A percentile compares a stretch with the other conserved stretches of the same genome.
These are phyloP conservation scores for Ceratobasidium theobromae DNA, from an alignment of 1,284 basidiomycete species.

Conservation along the genomic window DNA sequence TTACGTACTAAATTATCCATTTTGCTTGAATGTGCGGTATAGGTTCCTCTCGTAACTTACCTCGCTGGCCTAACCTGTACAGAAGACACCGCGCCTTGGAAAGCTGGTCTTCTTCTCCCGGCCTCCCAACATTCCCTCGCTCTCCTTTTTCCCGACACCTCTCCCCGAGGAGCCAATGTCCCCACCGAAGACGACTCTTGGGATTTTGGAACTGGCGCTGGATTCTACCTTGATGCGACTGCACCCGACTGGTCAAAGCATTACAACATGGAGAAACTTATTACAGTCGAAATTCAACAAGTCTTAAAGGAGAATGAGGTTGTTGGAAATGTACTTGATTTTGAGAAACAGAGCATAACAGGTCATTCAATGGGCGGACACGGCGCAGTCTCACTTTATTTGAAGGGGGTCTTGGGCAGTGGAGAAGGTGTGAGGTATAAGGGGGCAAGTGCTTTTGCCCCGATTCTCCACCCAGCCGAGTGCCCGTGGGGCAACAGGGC, in stretches of 20 bases:
- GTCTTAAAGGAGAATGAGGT: slow-evolving; percentile 58
- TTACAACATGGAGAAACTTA: slow-evolving; percentile 89
- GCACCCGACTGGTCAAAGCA: slow-evolving; percentile 74
- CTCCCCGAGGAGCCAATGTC: slow-evolving; percentile 88
- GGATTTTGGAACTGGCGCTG: slow-evolving; percentile 93
- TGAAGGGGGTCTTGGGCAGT: slow-evolving; percentile 47
- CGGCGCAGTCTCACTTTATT: slow-evolving; percentile 90
- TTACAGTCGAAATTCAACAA: slow-evolving; percentile 79
- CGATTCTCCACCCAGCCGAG: slow-evolving; percentile 80
- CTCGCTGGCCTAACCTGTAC: slow-evolving; percentile 94
- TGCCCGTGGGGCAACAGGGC: slow-evolving; percentile 94
- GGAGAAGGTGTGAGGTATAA: slow-evolving; percentile 64
- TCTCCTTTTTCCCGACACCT: slow-evolving; percentile 94
- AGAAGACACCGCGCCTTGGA: slow-evolving; percentile 95
- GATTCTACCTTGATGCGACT: slow-evolving; percentile 92
- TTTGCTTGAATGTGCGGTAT: slow-evolving; percentile 40
- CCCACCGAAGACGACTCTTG: slow-evolving; percentile 81
- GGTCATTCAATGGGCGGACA: slow-evolving; percentile 96
- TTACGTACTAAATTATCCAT: slow-evolving; percentile 24
- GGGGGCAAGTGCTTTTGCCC: slow-evolving; percentile 92
- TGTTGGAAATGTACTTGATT: slow-evolving; percentile 41
- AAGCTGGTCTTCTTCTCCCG: slow-evolving; percentile 79
- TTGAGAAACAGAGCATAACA: slow-evolving; percentile 41
- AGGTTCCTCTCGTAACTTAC: slow-evolving; percentile 85
- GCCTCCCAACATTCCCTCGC: slow-evolving; percentile 85